These are phyloP conservation scores for Fraxinus excelsior DNA, from an alignment of 257 asterid genomes.

Conservation along the genomic window DNA sequence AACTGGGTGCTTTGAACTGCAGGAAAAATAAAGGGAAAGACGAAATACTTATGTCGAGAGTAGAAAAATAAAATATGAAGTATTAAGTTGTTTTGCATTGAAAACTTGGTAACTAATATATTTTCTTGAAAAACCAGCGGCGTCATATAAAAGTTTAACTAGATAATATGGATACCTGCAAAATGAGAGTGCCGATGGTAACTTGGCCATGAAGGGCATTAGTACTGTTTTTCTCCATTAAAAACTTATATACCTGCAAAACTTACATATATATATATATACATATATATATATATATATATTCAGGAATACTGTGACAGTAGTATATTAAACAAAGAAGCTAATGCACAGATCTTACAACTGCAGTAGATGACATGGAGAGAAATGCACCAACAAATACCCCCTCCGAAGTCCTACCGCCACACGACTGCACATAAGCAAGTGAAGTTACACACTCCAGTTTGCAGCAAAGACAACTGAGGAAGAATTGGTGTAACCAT, in stretches of 20 bases:
- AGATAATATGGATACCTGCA: constrained; percentile 63
- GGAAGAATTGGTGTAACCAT: neutral
- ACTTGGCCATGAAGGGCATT: constrained; percentile 98
- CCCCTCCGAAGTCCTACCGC: constrained; percentile 95
- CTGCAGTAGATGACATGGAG: constrained; percentile 99
- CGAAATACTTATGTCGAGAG: neutral
- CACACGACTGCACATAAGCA: constrained; percentile 73
- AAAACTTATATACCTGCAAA: constrained; percentile 67
- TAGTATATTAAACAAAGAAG: constrained; percentile 22
- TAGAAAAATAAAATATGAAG: neutral
- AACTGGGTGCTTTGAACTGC: constrained; percentile 18
- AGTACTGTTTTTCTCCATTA: constrained; percentile 86
- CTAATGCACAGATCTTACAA: constrained; percentile 52
- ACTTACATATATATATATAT: too few relatives aligned
- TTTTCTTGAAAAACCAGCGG: neutral
- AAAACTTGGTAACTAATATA: neutral
- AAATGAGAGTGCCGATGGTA: constrained; percentile 90
- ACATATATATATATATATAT: too few relatives aligned
- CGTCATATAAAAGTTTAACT: constrained; percentile 13
- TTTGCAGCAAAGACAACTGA: constrained; percentile 19
- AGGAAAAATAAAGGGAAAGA: constrained; percentile 1
- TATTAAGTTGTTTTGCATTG: constrained; percentile 2
- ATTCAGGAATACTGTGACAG: constrained; percentile 8
- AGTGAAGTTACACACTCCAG: constrained; percentile 18
- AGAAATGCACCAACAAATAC: constrained; percentile 94